Evolutionary conservation across 202 grass and related monocot species (phyloP), one percentile per base, ranked within the genome.

Genomic region (Digitaria exilis): DNA sequence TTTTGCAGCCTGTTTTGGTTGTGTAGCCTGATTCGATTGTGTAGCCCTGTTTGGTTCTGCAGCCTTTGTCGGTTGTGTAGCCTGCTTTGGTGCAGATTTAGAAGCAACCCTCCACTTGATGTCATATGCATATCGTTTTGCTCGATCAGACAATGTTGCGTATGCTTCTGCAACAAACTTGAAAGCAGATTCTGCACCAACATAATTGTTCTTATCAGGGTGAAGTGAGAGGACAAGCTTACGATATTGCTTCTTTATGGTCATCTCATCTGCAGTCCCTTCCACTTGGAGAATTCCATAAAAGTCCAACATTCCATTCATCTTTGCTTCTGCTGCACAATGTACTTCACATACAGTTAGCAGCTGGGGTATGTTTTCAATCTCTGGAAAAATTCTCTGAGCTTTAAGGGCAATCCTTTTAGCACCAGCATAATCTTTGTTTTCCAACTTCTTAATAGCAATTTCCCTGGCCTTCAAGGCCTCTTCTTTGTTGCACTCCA

Each of bases 221-320:
- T 98, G 95, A 84, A 98, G 92, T 86, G 87, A 89, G 71, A 95
- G 81, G 57, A 89, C 95, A 89, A 98, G 92, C 66, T 95, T 98
- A 48, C 84, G 87, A 66, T 91, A 98, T n/a, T 94, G 88, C 68
- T 80, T 95, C 85, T 88, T 95, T 67, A 98, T 93, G 54, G 58
- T 81, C 49, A 63, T 69, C 65, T 91, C 95, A 88, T 98, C 92
- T 2, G 87, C 87, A 21, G 35, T 85, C 61, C 42, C 22, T 45
- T 89, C 90, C 49, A 93, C 81, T 82, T 96, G 94, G 71, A 96
- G 94, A 82, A 96, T 82, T 50, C 84, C 70, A 16, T 96, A 96
- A 25, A 88, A 91, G 81, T 96, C 86, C n/a, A 87, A 81, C 81
- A 89, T 74, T 34, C 86, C 90, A 80, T 93, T 96, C 48, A 87